Evolutionary conservation across 1,139 yeast genomes (phyloP).

Genomic region (Eremothecium gossypii): DNA sequence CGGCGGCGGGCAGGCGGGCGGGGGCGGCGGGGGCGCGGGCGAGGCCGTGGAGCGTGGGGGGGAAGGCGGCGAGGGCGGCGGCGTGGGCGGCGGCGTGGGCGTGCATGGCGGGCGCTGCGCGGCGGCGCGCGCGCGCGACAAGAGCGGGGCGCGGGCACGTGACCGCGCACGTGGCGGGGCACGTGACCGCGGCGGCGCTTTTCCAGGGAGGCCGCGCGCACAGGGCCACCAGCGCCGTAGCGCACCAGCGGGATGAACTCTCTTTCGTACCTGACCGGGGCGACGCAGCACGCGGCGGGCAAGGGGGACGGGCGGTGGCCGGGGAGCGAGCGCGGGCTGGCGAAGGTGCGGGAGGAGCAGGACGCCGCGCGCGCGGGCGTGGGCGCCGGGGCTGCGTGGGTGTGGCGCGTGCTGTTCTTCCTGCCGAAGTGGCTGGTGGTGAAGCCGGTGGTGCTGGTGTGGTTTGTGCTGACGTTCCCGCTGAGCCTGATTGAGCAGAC

Average conservation of each 20-base stretch:
- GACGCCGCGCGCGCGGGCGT: neutral
- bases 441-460: constrained; percentile 37
- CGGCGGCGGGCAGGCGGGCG: neutral
- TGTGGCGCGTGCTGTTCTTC: constrained; percentile 29
- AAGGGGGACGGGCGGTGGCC: constrained; percentile 1
- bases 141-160: no score
- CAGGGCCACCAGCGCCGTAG: no score
- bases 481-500: constrained; percentile 33
- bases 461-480: constrained; percentile 44
- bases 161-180: no score
- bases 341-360: constrained; percentile 1
- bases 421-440: constrained; percentile 37
- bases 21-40: no score
- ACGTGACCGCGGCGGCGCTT: no score
- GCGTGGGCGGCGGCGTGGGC: no score
- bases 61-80: no score
- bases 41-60: no score
- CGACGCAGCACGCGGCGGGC: neutral
- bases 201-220: no score
- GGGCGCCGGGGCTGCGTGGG: constrained; percentile 1
- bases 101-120: no score
- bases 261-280: constrained; percentile 2
- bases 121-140: no score
- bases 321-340: neutral
- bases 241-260: neutral